phyloP scores from a whole-genome alignment of 1,284 basidiomycete genomes.

The Microbotryomycetes sp. region DNA sequence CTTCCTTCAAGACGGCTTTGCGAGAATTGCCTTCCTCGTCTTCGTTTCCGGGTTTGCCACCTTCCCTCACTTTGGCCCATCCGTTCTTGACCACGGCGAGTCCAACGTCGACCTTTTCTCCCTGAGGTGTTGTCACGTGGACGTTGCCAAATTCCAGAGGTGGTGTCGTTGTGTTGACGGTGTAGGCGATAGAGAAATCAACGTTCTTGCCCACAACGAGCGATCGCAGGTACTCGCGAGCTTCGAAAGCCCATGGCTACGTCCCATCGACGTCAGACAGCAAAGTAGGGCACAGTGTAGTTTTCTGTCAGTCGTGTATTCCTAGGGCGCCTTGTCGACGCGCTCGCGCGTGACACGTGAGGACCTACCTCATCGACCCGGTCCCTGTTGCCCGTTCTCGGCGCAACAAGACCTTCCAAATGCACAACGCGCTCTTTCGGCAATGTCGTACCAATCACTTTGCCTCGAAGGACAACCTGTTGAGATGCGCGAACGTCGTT shows the following conservation, averaged over 20 bases:
- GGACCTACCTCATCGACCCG: constrained; percentile 74
- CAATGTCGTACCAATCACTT: constrained; percentile 13
- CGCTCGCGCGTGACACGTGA: too few relatives aligned
- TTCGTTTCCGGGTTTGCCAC: constrained; percentile 59
- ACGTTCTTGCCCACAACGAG: constrained; percentile 84
- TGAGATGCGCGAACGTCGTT: constrained; percentile 7
- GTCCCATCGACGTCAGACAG: not conserved
- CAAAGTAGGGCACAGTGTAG: not conserved
- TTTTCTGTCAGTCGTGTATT: too few relatives aligned
- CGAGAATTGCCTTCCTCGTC: constrained; percentile 39
- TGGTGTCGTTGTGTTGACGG: constrained; percentile 56
- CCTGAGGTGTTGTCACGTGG: constrained; percentile 48
- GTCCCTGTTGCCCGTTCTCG: constrained; percentile 67
- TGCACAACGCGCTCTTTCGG: constrained; percentile 55
- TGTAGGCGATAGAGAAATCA: constrained; percentile 67
- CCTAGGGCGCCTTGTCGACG: not conserved
- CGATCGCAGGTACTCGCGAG: constrained; percentile 82
- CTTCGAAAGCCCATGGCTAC: constrained; percentile 85
- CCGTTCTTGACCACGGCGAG: constrained; percentile 73
- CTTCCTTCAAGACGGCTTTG: constrained; percentile 39
- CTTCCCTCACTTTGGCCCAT: constrained; percentile 88
- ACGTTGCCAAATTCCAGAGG: constrained; percentile 69
- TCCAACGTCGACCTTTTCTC: constrained; percentile 54
- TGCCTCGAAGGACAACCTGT: constrained; percentile 28
- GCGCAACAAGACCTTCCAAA: constrained; percentile 73